Conservation (phyloP, 148 eudicot species). For the Simmondsia chinensis region DNA sequence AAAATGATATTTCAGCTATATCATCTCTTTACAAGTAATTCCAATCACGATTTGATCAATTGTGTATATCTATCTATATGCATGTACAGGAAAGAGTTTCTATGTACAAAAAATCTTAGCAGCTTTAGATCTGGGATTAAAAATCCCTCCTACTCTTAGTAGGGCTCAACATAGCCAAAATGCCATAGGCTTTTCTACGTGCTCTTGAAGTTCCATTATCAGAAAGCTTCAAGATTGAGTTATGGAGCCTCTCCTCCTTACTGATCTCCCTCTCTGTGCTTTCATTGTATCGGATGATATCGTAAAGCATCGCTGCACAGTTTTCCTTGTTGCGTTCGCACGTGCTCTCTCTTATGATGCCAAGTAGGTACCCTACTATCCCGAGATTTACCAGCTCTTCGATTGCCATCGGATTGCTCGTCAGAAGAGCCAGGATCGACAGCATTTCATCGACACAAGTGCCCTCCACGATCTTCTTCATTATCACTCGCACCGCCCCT, state of each 20-base stretch:
- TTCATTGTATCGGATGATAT: slow-evolving; percentile 51
- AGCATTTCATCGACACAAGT: slow-evolving; percentile 52
- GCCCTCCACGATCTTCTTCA: slow-evolving; percentile 28
- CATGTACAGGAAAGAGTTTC: no score
- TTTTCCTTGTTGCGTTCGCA: slow-evolving; percentile 79
- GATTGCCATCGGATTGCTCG: slow-evolving; percentile 53
- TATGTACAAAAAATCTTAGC: no score
- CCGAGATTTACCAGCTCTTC: slow-evolving; percentile 71
- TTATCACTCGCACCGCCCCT: slow-evolving; percentile 33
- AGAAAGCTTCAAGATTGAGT: slow-evolving; percentile 62
- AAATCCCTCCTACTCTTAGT: no score
- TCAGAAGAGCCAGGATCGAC: slow-evolving; percentile 71
- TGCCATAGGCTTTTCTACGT: slow-evolving; percentile 71
- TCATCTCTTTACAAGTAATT: no score
- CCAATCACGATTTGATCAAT: no score
- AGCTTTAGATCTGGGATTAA: no score
- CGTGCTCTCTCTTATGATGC: slow-evolving; percentile 55
- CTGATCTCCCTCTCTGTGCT: slow-evolving; percentile 60
- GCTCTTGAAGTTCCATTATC: slow-evolving; percentile 77
- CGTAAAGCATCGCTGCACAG: slow-evolving; percentile 52
- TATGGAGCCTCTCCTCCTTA: slow-evolving; percentile 51
- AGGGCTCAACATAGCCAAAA: slow-evolving; percentile 58
- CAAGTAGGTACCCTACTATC: slow-evolving; percentile 48
- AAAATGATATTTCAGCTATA: no score
- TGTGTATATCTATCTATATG: no score